Base-by-base conservation (phyloP, 2,329 filamentous ascomycete genomes). In the Aureobasidium sp. region DNA sequence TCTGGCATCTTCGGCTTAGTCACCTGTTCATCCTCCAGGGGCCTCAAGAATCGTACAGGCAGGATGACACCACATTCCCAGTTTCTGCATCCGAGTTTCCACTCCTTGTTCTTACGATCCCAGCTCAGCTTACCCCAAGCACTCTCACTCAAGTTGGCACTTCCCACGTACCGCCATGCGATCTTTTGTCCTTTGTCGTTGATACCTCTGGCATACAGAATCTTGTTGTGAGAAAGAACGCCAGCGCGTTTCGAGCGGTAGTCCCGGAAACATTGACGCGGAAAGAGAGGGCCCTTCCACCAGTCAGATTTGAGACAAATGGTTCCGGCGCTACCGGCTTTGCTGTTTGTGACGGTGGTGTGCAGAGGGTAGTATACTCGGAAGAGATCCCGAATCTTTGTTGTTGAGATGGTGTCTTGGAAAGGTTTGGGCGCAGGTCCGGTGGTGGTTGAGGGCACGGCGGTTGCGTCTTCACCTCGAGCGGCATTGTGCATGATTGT, bases 11-110 rank as follows among this genome's bases (percentile, higher is more conserved):
- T 22, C 12, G 24, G 9, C 1, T 29, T 24, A 2, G 22, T 22
- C 37, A 19, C n/a, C 27, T 44, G 22, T 5, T 44, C 27, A 8
- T 35, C 29, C 22, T 42, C 15, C 17, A 24, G 31, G 6, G 24
- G 33, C 7, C 31, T 12, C 31, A 12, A 33, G 31, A 33, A 33
- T 9, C 31, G 44, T 17, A 89, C 78, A 11, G 86, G 85, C 44
- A 97, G 72, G 27, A 97, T 68, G 1, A 99, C 89, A 39, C 94
- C 94, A 70, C 91, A 96, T 75, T 97, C 94, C 92, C 93, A 97
- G 73, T 97, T 99, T 60, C 89, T 85, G 73, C 89, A 91, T 65
- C 83, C 91, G 65, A 97, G 79, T 73, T 91, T 96, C 14, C 85
- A 83, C 64, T 82, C 75, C 64, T 86, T 86, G 42, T 64, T 68